phyloP scores from a whole-genome alignment of 164 flowering plant species.

The Protea cynaroides region DNA sequence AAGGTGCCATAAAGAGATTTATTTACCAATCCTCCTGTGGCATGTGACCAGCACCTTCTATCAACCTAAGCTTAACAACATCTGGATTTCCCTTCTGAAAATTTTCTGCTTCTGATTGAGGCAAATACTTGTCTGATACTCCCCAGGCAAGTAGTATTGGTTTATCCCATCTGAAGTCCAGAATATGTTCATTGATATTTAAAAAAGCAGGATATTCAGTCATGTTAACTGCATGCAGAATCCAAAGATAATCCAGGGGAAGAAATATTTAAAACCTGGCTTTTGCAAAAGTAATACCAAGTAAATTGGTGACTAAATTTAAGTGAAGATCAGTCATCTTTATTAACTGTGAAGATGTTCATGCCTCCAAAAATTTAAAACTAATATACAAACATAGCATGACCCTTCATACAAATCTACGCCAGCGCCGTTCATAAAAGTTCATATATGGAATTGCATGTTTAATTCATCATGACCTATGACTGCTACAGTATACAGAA shows the following conservation, averaged over 20 bases:
- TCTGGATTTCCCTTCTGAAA: constrained; percentile 69
- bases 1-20: background rate
- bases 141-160: constrained; percentile 87
- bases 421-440: background rate
- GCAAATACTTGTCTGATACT: constrained; percentile 77
- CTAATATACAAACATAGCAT: too few species aligned
- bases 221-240: background rate
- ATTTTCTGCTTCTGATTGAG: constrained; percentile 78
- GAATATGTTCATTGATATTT: background rate
- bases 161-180: constrained; percentile 68
- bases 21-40: constrained; percentile 98
- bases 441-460: background rate
- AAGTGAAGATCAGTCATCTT: too few species aligned
- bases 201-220: background rate
- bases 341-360: too few species aligned
- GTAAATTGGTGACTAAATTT: too few species aligned
- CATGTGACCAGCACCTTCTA: constrained; percentile 99
- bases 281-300: too few species aligned
- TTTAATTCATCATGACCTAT: background rate
- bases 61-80: constrained; percentile 46
- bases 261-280: too few species aligned
- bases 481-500: background rate
- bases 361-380: too few species aligned
- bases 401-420: background rate
- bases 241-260: too few species aligned